A percentile compares a stretch with the other conserved stretches of the same genome.
These are phyloP conservation scores for Boeremia lycopersici DNA, from an alignment of 2,329 filamentous ascomycete species.

Conservation along the genomic window DNA sequence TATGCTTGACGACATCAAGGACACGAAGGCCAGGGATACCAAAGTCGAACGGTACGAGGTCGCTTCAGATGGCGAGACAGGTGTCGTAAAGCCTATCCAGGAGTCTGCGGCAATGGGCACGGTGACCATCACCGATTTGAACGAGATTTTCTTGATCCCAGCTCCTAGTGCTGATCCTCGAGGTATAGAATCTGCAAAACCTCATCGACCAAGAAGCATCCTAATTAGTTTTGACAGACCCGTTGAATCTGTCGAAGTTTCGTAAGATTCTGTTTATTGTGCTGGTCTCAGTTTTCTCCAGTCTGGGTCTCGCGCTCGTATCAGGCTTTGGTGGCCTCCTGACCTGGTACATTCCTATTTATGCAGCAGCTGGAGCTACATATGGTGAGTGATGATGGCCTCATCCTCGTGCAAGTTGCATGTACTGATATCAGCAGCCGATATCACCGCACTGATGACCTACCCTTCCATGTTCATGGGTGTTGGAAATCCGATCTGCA, in stretches of 20 bases:
- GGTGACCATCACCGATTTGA: slow-evolving; percentile 34
- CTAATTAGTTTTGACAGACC: slow-evolving; percentile 31
- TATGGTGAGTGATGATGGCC: slow-evolving; percentile 19
- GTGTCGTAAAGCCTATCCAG: slow-evolving; percentile 9
- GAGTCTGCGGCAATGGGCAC: slow-evolving; percentile 34
- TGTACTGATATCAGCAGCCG: slow-evolving; percentile 23
- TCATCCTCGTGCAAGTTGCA: neutral
- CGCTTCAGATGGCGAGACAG: slow-evolving; percentile 13
- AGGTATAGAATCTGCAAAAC: slow-evolving; percentile 18
- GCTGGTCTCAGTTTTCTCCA: slow-evolving; percentile 44
- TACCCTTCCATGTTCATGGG: slow-evolving; percentile 37
- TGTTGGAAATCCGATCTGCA: slow-evolving; percentile 26
- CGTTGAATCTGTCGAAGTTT: slow-evolving; percentile 36
- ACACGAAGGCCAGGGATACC: slow-evolving; percentile 12
- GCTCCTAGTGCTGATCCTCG: slow-evolving; percentile 37
- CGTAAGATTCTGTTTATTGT: slow-evolving; percentile 37
- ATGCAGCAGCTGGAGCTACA: slow-evolving; percentile 44
- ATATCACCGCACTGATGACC: slow-evolving; percentile 46
- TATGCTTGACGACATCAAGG: slow-evolving; percentile 15
- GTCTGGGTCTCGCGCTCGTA: slow-evolving; percentile 48
- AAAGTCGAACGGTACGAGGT: slow-evolving; percentile 23
- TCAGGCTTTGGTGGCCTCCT: slow-evolving; percentile 52
- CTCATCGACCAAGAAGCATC: neutral
- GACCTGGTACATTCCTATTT: slow-evolving; percentile 50
- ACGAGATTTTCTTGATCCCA: slow-evolving; percentile 35